These are phyloP conservation scores for Leucogyrophana mollusca DNA, from an alignment of 768 basidiomycete genomes.

Conservation along the genomic window DNA sequence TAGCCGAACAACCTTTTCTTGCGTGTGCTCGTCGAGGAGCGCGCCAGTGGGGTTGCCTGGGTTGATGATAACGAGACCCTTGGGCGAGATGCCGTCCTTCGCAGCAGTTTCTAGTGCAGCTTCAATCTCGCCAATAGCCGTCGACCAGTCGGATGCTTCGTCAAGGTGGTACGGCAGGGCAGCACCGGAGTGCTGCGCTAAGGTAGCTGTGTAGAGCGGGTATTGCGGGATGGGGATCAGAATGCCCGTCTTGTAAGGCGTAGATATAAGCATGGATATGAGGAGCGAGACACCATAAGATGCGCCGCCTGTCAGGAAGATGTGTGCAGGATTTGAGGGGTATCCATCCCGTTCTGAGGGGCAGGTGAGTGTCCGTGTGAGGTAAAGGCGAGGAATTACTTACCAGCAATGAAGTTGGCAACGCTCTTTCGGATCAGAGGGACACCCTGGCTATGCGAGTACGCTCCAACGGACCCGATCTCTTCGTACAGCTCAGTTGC, in stretches of 20 bases:
- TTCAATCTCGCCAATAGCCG: conserved; percentile 66
- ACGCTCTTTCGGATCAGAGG: conserved; percentile 85
- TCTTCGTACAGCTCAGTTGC: conserved; percentile 78
- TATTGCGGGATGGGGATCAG: conserved; percentile 99
- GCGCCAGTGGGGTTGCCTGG: conserved; percentile 97
- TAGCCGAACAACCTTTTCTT: conserved; percentile 73
- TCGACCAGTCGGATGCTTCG: conserved; percentile 81
- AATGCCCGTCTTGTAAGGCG: conserved; percentile 62
- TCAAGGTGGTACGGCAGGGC: conserved; percentile 88
- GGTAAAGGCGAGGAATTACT: conserved; percentile 16
- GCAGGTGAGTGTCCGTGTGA: conserved; percentile 1
- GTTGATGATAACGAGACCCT: conserved; percentile 95
- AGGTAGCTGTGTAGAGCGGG: conserved; percentile 93
- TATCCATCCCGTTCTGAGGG: conserved; percentile 83
- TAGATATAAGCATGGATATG: conserved; percentile 74
- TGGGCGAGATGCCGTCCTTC: conserved; percentile 60
- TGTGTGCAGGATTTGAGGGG: conserved; percentile 76
- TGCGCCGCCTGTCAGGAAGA: conserved; percentile 95
- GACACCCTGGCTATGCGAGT: conserved; percentile 93
- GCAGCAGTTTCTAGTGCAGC: conserved; percentile 64
- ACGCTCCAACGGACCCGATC: conserved; percentile 93
- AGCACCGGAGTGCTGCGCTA: conserved; percentile 80
- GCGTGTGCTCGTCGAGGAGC: conserved; percentile 69
- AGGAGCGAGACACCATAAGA: conserved; percentile 91
- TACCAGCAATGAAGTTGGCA: conserved; percentile 86